Conservation (phyloP, 1,284 basidiomycete species). For the Agaricales sp. region DNA sequence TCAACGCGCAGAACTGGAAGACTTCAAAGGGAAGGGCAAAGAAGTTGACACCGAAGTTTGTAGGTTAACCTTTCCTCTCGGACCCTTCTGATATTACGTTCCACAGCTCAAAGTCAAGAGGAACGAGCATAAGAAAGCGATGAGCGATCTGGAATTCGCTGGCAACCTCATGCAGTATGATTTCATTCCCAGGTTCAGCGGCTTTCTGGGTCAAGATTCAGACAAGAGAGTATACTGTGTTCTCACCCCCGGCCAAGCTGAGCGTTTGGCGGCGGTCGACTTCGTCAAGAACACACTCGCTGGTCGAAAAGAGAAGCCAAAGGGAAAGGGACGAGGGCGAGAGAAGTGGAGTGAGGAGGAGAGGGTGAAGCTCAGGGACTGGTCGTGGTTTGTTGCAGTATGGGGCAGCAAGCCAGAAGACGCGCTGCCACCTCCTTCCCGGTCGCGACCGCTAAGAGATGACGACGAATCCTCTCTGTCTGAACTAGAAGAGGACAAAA, state of each 20-base stretch:
- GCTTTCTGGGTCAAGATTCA: conserved; percentile 37
- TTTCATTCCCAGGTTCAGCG: conserved; percentile 27
- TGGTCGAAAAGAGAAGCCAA: conserved; percentile 13
- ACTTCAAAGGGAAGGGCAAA: conserved; percentile 10
- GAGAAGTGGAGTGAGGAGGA: conserved; percentile 32
- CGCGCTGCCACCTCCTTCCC: conserved; percentile 12
- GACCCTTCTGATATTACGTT: not conserved
- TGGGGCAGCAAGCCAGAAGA: conserved; percentile 45
- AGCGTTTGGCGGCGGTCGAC: conserved; percentile 34
- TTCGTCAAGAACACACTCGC: conserved; percentile 22
- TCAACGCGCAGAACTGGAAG: conserved; percentile 21
- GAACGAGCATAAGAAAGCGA: conserved; percentile 24
- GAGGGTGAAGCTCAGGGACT: conserved; percentile 36
- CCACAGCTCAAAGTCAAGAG: conserved; percentile 21
- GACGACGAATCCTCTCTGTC: conserved; percentile 14
- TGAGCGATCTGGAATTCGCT: conserved; percentile 28
- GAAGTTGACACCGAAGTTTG: conserved; percentile 20
- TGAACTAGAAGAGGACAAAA: conserved; percentile 25
- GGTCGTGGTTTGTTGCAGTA: conserved; percentile 67
- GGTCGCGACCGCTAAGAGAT: conserved; percentile 16
- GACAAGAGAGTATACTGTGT: conserved; percentile 46
- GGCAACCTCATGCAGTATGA: conserved; percentile 21
- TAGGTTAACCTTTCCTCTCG: conserved; percentile 12
- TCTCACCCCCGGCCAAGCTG: conserved; percentile 34
- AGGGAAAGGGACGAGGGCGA: conserved; percentile 15